These are phyloP conservation scores for Canna indica DNA, from an alignment of 176 grass and related monocot genomes.

Conservation along the genomic window DNA sequence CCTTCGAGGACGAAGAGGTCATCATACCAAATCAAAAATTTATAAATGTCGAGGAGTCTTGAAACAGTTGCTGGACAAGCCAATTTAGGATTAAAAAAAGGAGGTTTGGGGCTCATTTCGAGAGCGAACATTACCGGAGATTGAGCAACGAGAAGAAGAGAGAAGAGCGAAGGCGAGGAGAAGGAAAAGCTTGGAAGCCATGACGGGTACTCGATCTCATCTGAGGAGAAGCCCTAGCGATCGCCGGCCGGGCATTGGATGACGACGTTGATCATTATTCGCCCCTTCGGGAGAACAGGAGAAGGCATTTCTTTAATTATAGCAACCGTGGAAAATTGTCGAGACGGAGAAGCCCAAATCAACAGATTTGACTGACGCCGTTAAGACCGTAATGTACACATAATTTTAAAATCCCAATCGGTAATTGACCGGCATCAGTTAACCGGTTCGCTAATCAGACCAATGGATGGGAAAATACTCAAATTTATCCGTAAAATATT, in stretches of 20 bases:
- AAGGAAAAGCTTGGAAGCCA: conserved; percentile 11
- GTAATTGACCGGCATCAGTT: too few species aligned
- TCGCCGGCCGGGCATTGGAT: not conserved
- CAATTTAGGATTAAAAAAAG: not conserved
- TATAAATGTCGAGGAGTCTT: not conserved
- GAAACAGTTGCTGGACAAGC: not conserved
- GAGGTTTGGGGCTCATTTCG: not conserved
- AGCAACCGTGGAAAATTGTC: not conserved
- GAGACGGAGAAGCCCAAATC: not conserved
- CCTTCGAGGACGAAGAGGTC: not conserved
- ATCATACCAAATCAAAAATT: not conserved
- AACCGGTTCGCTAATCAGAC: too few species aligned
- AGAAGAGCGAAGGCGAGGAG: conserved; percentile 6
- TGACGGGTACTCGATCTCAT: not conserved
- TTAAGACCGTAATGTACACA: not conserved
- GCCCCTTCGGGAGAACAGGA: not conserved
- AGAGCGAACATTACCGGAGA: conserved; percentile 9
- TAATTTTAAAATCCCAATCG: too few species aligned
- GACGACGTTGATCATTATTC: not conserved
- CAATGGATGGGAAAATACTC: too few species aligned
- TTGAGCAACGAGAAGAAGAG: not conserved
- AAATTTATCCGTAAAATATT: too few species aligned
- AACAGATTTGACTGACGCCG: not conserved
- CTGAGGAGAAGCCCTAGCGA: not conserved
- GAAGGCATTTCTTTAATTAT: not conserved